Base-by-base conservation (phyloP, 2,329 filamentous ascomycete genomes). In the Nemania sp. region DNA sequence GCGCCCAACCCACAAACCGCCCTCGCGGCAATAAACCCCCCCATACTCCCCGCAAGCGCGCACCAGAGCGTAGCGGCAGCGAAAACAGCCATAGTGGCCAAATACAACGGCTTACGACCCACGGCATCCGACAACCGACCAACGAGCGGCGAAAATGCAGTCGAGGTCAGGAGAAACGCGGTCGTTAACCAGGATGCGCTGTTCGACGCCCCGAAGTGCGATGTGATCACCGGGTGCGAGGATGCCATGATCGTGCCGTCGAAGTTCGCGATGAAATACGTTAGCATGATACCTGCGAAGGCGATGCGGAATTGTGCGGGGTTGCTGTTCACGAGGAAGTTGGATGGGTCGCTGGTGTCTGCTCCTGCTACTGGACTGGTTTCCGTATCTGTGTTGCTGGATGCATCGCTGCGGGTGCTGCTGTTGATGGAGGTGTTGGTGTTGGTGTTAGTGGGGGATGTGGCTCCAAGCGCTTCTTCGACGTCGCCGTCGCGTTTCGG, bases 211-310 rank as follows among this genome's bases (percentile, higher is more conserved):
- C 85, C 75, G 70, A 93, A 93, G 69, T 92, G 84, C 0, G 88
- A 91, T 0, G 89, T 91, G 57, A 93, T 91, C 52, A 90, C 87
- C 0, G 89, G 89, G 69, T 94, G 89, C 36, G 81, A 86, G 2
- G 88, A 90, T 4, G 88, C 88, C 88, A 93, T 91, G 61, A 93
- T 81, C 3, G 89, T 93, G 9, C 82, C 80, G 73, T 93, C 90
- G 66, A 93, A 92, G 67, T 78, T 84, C 28, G 75, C 73, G 14
- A 85, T 75, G 57, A 86, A 81, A 64, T 82, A 81, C 4, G 77
- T 76, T n/a, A 79, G 66, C 56, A 87, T 71, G 41, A 88, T 75
- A 45, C 80, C 80, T 5, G 72, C 61, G 65, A 88, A 89, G 51
- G 88, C 81, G 56, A 83, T 66, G 79, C 82, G 84, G 72, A 89